Conservation (phyloP, 805 yeast genomes). For the Maudiozyma saulgeensis region DNA sequence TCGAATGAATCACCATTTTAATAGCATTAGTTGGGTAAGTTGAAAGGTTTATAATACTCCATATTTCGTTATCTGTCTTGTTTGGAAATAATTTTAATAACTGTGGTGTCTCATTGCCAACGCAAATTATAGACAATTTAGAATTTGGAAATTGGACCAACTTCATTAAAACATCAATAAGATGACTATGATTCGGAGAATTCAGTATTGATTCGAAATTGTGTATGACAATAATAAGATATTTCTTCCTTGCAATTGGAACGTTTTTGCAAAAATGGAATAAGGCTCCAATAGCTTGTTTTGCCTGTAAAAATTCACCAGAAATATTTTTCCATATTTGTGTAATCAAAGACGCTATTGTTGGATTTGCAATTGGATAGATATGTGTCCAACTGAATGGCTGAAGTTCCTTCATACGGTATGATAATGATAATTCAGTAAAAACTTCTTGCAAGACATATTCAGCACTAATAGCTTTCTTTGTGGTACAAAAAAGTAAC, state of each 20-base stretch:
- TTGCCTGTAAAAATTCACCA: background rate
- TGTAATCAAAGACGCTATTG: background rate
- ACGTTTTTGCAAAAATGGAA: slow-evolving; percentile 54
- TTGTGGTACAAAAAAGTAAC: background rate
- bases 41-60: background rate
- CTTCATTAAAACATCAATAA: background rate
- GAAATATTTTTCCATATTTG: background rate
- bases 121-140: background rate
- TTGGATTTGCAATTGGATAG: background rate
- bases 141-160: background rate
- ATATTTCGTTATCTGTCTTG: background rate
- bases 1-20: background rate
- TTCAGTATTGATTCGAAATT: slow-evolving; percentile 73
- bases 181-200: background rate
- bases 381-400: background rate
- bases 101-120: background rate
- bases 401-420: background rate
- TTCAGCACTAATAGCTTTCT: background rate
- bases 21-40: background rate
- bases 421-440: background rate
- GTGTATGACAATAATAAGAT: slow-evolving; percentile 68
- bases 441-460: background rate
- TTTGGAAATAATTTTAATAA: background rate
- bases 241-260: slow-evolving; percentile 27
- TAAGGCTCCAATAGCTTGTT: slow-evolving; percentile 46